These are phyloP conservation scores for Solanum corneliomulleri DNA, from an alignment of 257 asterid species.

Conservation along the genomic window DNA sequence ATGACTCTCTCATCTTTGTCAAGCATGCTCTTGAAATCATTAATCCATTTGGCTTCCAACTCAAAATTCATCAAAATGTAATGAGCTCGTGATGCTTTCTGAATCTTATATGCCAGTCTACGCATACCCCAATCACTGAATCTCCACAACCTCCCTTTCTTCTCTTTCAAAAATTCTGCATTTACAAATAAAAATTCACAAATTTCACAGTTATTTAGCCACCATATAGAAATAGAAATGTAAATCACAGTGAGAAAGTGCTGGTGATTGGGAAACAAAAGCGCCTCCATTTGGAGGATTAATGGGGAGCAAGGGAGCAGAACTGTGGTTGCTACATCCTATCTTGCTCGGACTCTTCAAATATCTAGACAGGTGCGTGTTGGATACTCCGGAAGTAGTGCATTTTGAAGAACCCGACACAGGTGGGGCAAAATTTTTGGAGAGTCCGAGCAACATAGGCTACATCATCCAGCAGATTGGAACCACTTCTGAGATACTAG, in stretches of 20 bases:
- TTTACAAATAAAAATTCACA: not conserved
- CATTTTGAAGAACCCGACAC: no score
- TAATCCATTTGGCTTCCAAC: constrained; percentile 68
- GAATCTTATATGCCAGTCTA: constrained; percentile 79
- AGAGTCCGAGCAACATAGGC: not conserved
- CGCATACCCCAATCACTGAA: constrained; percentile 98
- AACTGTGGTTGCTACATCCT: not conserved
- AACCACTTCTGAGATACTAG: not conserved
- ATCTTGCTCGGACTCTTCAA: no score
- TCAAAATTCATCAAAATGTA: constrained; percentile 81
- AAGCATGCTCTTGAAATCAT: constrained; percentile 80
- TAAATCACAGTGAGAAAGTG: not conserved
- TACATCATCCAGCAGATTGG: not conserved
- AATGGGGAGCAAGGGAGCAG: not conserved
- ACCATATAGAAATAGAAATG: not conserved
- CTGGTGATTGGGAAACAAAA: not conserved
- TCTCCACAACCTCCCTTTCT: constrained; percentile 91
- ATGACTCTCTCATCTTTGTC: constrained; percentile 85
- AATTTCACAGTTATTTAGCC: not conserved
- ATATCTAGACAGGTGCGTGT: no score
- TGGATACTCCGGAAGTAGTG: no score
- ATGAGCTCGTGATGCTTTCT: constrained; percentile 79
- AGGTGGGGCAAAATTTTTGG: no score
- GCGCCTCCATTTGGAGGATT: not conserved
- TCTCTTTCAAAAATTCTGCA: constrained; percentile 68